Base-by-base conservation (phyloP, 495 filamentous ascomycete genomes). In the Parathielavia hyrcaniae region DNA sequence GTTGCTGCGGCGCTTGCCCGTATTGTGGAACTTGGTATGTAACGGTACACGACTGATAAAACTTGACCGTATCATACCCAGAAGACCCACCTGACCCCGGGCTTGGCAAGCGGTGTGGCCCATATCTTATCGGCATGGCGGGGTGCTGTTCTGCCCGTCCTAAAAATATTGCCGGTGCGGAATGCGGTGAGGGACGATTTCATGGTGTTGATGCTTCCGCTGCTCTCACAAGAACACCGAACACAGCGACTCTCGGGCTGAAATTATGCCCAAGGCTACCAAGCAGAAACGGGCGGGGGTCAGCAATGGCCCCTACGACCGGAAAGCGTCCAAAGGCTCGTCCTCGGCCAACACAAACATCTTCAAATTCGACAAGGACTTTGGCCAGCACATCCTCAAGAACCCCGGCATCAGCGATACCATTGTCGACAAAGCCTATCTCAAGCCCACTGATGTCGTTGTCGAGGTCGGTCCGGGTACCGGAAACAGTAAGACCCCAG, bases 341-440 rank as follows among this genome's bases (percentile, higher is more conserved):
- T 43, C 79, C 32, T 72, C 26, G 26, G 26, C 78, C 39, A 83
- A 80, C 59, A 87, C 93, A 73, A 90, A 87, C 65, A 87, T 96
- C 72, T 97, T 96, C 80, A 80, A 81, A 62, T 81, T 81, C 69
- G 76, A 75, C 69, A 76, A 75, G 58, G 74, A 77, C 57, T 71
- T 69, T 49, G 74, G 92, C 60, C 92, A 97, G 75, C 92, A 97
- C 72, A 89, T 97, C 54, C 79, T 97, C 64, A 96, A 95, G 75
- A 97, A 97, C 73, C 91, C 91, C 17, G 90, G 90, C 57, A 89
- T 97, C 57, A 89, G 90, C 17, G 84, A 91, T 69, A 86, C 86
- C 23, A 97, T 95, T 47, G 78, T 80, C 32, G 80, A 88, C 50
- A 97, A 97, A 73, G 89, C 92, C 26, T 81, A 83, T 55, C 81